Conservation (phyloP, 495 filamentous ascomycete genomes). For the Neurospora pannonica region DNA sequence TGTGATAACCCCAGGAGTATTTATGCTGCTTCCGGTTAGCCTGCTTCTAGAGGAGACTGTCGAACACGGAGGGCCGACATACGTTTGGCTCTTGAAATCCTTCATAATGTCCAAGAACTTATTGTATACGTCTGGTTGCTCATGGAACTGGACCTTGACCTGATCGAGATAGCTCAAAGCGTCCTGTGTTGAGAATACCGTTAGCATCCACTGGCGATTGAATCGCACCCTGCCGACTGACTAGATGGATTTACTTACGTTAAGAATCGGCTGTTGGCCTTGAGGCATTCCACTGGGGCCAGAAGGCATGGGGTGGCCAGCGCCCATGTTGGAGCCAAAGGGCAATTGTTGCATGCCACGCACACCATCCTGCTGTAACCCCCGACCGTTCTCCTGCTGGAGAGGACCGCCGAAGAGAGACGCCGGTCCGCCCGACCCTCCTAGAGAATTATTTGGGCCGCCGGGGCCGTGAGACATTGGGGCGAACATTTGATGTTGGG, state of each 20-base stretch:
- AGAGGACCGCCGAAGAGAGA: slow-evolving; percentile 41
- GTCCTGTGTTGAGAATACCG: slow-evolving; percentile 47
- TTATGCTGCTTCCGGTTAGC: slow-evolving; percentile 53
- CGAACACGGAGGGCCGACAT: slow-evolving; percentile 28
- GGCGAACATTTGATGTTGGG: slow-evolving; percentile 53
- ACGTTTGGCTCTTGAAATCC: slow-evolving; percentile 98
- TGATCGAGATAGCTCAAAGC: slow-evolving; percentile 96
- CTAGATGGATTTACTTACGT: slow-evolving; percentile 46
- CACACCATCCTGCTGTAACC: slow-evolving; percentile 27
- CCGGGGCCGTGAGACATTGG: slow-evolving; percentile 39
- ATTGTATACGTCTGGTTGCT: slow-evolving; percentile 97
- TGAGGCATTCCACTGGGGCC: slow-evolving; percentile 47
- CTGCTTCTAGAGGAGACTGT: not conserved
- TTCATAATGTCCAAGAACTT: slow-evolving; percentile 99
- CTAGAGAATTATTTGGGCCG: slow-evolving; percentile 20
- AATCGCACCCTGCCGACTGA: not conserved
- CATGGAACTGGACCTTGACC: slow-evolving; percentile 95
- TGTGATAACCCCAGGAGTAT: slow-evolving; percentile 96
- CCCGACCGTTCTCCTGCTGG: slow-evolving; percentile 37
- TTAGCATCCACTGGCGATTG: not conserved
- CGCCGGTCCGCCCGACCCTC: slow-evolving; percentile 23
- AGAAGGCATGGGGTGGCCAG: slow-evolving; percentile 21
- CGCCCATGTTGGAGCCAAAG: slow-evolving; percentile 24
- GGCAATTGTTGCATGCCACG: slow-evolving; percentile 37
- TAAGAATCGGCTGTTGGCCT: slow-evolving; percentile 92